A percentile compares a stretch with the other conserved stretches of the same genome.
Evolutionary conservation across 345 rosid genomes (phyloP).

Genomic region (Sapria himalayana): DNA sequence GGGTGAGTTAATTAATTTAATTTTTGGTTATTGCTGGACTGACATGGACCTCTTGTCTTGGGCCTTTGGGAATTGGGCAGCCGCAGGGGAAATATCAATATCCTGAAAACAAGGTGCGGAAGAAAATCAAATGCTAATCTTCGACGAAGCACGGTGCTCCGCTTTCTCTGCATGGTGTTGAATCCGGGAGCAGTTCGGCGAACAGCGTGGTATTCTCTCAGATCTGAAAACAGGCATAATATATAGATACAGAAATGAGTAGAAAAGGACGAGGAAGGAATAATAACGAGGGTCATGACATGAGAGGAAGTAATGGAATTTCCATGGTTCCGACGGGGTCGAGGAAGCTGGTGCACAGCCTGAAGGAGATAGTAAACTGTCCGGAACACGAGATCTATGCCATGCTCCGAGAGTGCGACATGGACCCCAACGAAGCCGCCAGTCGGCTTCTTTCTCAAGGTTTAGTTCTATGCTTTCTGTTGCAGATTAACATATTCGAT

Average conservation of each 20-base stretch:
- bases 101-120: too few species aligned
- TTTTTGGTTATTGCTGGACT: too few species aligned
- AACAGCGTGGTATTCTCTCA: constrained; percentile 5
- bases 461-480: constrained; percentile 3
- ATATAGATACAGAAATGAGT: constrained; percentile 19
- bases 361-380: constrained; percentile 93
- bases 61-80: too few species aligned
- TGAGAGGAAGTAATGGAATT: constrained; percentile 37
- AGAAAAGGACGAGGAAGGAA: constrained; percentile 32
- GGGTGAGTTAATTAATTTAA: too few species aligned
- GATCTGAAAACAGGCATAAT: constrained; percentile 7
- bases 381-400: constrained; percentile 89
- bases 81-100: too few species aligned
- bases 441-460: constrained; percentile 93
- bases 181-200: too few species aligned
- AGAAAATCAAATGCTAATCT: too few species aligned
- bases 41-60: too few species aligned
- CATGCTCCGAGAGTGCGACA: constrained; percentile 80
- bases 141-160: too few species aligned
- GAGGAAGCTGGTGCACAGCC: constrained; percentile 70
- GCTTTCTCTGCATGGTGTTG: too few species aligned
- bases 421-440: constrained; percentile 99
- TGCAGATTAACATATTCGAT: too few species aligned
- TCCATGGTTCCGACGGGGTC: constrained; percentile 51
- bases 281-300: constrained; percentile 14